Evolutionary conservation across 768 basidiomycete genomes (phyloP), one percentile per base, ranked within the genome.

Genomic region (Coprinellus micaceus): DNA sequence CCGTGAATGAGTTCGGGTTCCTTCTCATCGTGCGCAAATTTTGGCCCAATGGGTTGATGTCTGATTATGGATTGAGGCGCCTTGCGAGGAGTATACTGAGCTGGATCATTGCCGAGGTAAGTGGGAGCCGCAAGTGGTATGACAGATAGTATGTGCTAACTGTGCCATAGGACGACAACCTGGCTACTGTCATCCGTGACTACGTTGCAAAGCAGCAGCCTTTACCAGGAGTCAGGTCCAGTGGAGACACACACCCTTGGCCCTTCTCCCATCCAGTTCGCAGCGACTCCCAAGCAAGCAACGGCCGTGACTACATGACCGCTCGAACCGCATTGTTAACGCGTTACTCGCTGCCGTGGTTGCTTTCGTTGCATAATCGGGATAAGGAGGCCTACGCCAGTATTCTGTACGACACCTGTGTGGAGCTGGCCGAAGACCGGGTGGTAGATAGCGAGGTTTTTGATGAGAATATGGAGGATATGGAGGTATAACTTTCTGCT

Each of bases 41-140:
- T 59, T 91, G 85, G 85, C 90, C 91, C 0, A 86, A 82, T 59
- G 80, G 84, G 15, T 75, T 91, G 67, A 77, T 83, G 40, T 86
- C 91, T 13, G 82, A 85, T 33, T 90, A 91, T 66, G 85, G 83
- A 1, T 67, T 87, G 48, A 80, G 77, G 52, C 74, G 89, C 45
- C 73, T 93, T 26, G 76, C 83, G 9, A 75, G 77, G 50, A 74
- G 74, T 17, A 72, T 91, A 1, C 59, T 91, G 5, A 70, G 69
- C 17, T 94, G 91, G 91, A 82, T 92, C 40, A 69, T 90, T 50
- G 77, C 82, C 3, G 89, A 92, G 77, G 90, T 89, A 59, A 55
- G 73, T 36, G 3, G 0, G 28, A 46, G 40, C 17, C 45, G 54
- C 17, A 36, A 15, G 36, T 15, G 2, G 13, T 13, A 52, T 53